phyloP scores from a whole-genome alignment of 768 basidiomycete species.

The Sporobolomyces phaffii region DNA sequence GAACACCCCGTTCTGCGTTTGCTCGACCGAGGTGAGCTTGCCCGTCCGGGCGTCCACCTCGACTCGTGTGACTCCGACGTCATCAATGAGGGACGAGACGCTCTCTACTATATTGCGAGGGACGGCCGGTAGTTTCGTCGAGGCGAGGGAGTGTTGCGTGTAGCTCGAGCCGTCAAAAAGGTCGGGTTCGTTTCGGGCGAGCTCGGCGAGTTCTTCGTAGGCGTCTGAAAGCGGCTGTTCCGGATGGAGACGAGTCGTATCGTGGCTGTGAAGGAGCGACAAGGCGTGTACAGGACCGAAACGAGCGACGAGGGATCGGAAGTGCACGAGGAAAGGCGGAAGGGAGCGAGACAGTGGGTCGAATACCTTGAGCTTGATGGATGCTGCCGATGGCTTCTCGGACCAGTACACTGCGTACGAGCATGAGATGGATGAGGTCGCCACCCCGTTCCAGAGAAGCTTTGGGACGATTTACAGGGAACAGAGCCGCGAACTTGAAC shows the following conservation, averaged over 20 bases:
- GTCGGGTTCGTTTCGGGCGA: conserved; percentile 60
- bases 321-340: neutral
- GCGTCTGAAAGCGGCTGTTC: conserved; percentile 4
- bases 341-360: conserved; percentile 3
- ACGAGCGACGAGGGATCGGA: neutral
- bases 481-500: conserved; percentile 83
- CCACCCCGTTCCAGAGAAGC: too few relatives aligned
- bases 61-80: neutral
- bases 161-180: conserved; percentile 65
- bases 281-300: neutral
- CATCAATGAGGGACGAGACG: conserved; percentile 51
- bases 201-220: conserved; percentile 71
- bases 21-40: conserved; percentile 56
- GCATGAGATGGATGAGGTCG: neutral
- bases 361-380: conserved; percentile 2
- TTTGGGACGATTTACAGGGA: conserved; percentile 60
- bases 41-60: neutral
- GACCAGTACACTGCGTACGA: conserved; percentile 50
- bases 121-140: neutral
- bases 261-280: conserved; percentile 7
- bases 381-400: neutral
- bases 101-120: conserved; percentile 69
- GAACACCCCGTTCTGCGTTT: conserved; percentile 79
- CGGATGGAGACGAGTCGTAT: neutral
- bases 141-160: conserved; percentile 13